Conservation (phyloP, 345 rosid species). For the Pistacia atlantica region DNA sequence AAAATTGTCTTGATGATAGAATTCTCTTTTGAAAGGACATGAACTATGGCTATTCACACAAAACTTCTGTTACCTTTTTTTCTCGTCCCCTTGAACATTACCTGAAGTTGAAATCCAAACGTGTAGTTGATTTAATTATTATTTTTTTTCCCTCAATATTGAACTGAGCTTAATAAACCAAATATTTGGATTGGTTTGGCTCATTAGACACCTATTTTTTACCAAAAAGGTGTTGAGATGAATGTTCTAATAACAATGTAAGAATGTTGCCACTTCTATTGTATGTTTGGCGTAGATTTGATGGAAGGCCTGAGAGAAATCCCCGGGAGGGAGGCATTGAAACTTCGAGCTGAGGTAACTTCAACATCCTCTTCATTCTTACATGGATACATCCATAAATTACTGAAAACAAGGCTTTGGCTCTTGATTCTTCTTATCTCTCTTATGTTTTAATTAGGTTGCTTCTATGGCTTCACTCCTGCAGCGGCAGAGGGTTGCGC, state of each 20-base stretch:
- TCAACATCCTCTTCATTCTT: background rate
- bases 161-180: background rate
- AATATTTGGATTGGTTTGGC: background rate
- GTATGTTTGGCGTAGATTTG: slow-evolving; percentile 49
- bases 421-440: background rate
- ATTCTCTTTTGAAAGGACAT: background rate
- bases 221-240: background rate
- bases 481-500: slow-evolving; percentile 54
- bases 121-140: background rate
- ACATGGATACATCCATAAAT: background rate
- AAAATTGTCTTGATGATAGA: background rate
- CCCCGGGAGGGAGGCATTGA: slow-evolving; percentile 87
- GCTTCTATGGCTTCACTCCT: slow-evolving; percentile 75
- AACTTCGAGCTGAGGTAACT: slow-evolving; percentile 92
- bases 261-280: background rate
- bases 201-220: background rate
- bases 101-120: background rate
- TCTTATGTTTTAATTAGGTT: slow-evolving; percentile 47
- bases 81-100: background rate
- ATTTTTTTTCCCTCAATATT: no score
- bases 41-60: no score
- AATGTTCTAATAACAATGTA: background rate
- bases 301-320: slow-evolving; percentile 91
- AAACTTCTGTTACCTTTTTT: background rate
- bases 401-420: background rate